Evolutionary conservation across 1,139 yeast species (phyloP).

Genomic region (Chernovozyma sophiae-reginae): DNA sequence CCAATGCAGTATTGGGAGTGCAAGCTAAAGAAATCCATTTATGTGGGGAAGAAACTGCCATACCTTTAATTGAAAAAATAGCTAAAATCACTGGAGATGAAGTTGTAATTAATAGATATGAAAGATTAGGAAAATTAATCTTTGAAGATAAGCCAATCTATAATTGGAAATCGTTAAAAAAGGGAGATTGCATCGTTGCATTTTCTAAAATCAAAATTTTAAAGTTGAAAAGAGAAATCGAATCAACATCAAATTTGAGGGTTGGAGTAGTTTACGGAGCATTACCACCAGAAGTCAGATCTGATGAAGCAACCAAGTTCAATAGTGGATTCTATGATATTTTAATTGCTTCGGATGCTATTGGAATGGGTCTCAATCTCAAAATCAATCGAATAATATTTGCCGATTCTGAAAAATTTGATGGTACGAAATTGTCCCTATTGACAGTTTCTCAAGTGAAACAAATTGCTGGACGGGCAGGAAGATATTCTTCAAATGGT

Average conservation of each 20-base stretch:
- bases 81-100: conserved; percentile 75
- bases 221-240: conserved; percentile 62
- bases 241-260: conserved; percentile 52
- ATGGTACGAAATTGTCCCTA: conserved; percentile 51
- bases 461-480: conserved; percentile 97
- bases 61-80: conserved; percentile 57
- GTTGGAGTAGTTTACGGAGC: conserved; percentile 96
- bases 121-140: conserved; percentile 68
- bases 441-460: conserved; percentile 66
- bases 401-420: conserved; percentile 61
- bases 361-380: conserved; percentile 94
- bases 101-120: conserved; percentile 60
- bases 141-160: conserved; percentile 41
- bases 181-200: conserved; percentile 88
- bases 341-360: conserved; percentile 92
- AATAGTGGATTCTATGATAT: conserved; percentile 73
- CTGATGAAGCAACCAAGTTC: conserved; percentile 76
- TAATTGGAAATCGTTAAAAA: conserved; percentile 29
- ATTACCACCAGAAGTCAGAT: conserved; percentile 90
- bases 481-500: conserved; percentile 52
- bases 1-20: conserved; percentile 84
- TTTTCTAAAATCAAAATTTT: conserved; percentile 74
- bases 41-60: conserved; percentile 89
- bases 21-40: conserved; percentile 82
- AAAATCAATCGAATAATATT: conserved; percentile 79